These are phyloP conservation scores for Sarocladium brachiariae DNA, from an alignment of 2,329 filamentous ascomycete genomes.

Conservation along the genomic window DNA sequence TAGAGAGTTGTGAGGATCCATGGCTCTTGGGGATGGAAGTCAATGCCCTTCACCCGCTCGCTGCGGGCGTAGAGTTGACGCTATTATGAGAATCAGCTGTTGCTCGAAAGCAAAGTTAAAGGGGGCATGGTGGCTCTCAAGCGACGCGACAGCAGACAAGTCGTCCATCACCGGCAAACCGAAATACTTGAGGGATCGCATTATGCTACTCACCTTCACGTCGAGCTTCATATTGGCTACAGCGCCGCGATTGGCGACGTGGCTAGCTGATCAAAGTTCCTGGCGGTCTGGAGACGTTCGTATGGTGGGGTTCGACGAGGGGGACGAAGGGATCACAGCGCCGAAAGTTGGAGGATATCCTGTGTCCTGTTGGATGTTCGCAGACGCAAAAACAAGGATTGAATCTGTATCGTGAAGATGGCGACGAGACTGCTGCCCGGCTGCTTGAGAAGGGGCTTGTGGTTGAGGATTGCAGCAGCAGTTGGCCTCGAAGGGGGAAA, in stretches of 20 bases:
- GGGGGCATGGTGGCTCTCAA: not conserved
- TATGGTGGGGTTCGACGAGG: slow-evolving; percentile 9
- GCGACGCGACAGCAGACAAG: not conserved
- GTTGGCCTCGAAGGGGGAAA: not conserved
- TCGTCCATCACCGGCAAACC: not conserved
- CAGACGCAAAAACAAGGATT: not conserved
- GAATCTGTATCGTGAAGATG: not conserved
- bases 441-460: not conserved
- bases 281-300: slow-evolving; percentile 17
- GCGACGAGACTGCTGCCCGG: not conserved
- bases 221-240: slow-evolving; percentile 33
- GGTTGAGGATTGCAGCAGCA: slow-evolving; percentile 3
- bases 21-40: slow-evolving; percentile 95
- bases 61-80: slow-evolving; percentile 62
- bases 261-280: slow-evolving; percentile 19
- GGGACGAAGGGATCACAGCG: slow-evolving; percentile 1
- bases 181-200: not conserved
- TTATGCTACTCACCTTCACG: slow-evolving; percentile 29
- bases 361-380: slow-evolving; percentile 2
- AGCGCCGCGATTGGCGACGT: slow-evolving; percentile 7
- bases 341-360: not conserved
- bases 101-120: not conserved
- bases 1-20: slow-evolving; percentile 96
- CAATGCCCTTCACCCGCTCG: slow-evolving; percentile 93
- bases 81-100: slow-evolving; percentile 19